Evolutionary conservation across 2,329 filamentous ascomycete genomes (phyloP), one percentile per base, ranked within the genome.

Genomic region (Penicillium nordicum): DNA sequence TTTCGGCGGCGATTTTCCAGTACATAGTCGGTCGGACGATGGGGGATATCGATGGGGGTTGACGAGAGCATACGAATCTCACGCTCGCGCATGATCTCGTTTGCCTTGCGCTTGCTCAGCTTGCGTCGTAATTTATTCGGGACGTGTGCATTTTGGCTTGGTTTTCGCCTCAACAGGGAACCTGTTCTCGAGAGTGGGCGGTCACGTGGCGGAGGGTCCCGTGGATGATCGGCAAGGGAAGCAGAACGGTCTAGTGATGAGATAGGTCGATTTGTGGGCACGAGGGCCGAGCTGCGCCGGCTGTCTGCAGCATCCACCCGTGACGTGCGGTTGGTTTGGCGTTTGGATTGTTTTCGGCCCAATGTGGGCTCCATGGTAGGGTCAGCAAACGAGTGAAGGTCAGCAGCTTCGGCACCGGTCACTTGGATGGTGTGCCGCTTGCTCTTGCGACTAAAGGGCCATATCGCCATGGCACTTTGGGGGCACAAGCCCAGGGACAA

Each of bases 41-140:
- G 81, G 18, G 79, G 75, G 58, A 86, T 77, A 6, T 89, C 86
- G 63, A 87, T 82, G 2, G 82, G 80, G 58, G 82, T 83, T 40
- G 85, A 84, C 68, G 85, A 89, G 88, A 97, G 90, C 52, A 90
- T 86, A 69, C 87, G 89, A 69, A 97, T 92, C 74, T 96, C 91
- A 60, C 90, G 90, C 74, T 96, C 92, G 55, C 93, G 84, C 57
- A 88, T 82, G 69, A 85, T 84, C 60, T 95, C 89, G 60, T 88
- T 82, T 64, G 88, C 87, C 67, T 87, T 86, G 65, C 88, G 84
- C 75, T 90, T 95, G 78, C 85, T 92, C 40, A 88, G 88, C 68
- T 86, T 90, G 59, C 87, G 86, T 57, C 86, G 84, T 50, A 84
- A 75, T 29, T 88, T 75, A 25, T 78, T 72, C 6, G 78, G 78